Base-by-base conservation (phyloP, 2,329 filamentous ascomycete species). In the Talaromyces sp. region DNA sequence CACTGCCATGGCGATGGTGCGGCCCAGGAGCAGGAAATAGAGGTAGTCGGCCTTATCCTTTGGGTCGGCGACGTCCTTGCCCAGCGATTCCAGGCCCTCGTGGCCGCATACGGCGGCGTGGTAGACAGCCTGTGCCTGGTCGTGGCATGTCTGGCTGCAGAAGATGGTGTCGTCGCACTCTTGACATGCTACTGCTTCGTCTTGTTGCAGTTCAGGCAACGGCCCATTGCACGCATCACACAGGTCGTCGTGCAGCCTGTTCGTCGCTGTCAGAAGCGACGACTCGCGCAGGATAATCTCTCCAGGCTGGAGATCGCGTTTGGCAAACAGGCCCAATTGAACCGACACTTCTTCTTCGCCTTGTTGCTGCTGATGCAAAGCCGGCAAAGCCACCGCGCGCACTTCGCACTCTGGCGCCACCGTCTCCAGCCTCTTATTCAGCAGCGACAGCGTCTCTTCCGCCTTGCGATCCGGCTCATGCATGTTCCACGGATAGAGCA, bases 301-400 rank as follows among this genome's bases (percentile, higher is more conserved):
- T 10, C 89, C 90, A 0, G 91, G 85, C 0, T 80, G 77, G 41
- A 98, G 90, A 65, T 96, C 88, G 64, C 90, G 84, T 67, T 86
- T 90, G 8, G 93, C 93, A 72, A 98, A 98, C 3, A 99, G 83
- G 4, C 95, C 95, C 0, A 99, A 83, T 74, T 99, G 95, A 60
- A 82, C 83, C 26, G 78, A 78, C 54, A 83, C 71, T 24, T 71
- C 69, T 24, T 71, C 69, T 19, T 67, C 60, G 29, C 64, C 58
- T 29, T 63, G 38, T 46, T 67, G 58, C 4, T 54, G 57, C 14
- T 51, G 80, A 11, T 87, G 78, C 26, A 98, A 77, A 0, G 90
- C 79, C 0, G 93, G 95, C 4, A 99, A 78, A 32, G 88, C 83
- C 0, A 91, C 86, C 3, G 89, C 87, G 61, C 86, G 84, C 31